These are phyloP conservation scores for Russula sp. DNA, from an alignment of 768 basidiomycete species.

Conservation along the genomic window DNA sequence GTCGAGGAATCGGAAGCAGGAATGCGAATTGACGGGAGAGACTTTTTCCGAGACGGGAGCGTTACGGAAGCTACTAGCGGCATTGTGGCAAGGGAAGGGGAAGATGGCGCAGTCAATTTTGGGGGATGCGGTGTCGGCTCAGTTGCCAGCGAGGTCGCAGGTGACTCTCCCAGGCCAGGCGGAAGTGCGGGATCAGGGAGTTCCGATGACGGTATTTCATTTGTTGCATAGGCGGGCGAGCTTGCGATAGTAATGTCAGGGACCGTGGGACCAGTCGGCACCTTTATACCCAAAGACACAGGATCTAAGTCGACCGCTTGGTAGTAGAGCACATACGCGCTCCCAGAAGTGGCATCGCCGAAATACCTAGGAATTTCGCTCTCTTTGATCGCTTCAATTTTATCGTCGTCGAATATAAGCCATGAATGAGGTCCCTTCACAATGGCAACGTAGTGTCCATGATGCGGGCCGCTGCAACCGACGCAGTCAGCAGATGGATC, in stretches of 20 bases:
- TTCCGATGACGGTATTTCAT: slow-evolving; percentile 12
- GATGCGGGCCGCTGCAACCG: slow-evolving; percentile 81
- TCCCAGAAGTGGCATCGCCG: slow-evolving; percentile 83
- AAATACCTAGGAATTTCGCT: slow-evolving; percentile 90
- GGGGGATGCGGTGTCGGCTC: slow-evolving; percentile 4
- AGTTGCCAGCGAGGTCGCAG: background rate
- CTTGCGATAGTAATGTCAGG: slow-evolving; percentile 27
- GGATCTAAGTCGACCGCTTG: slow-evolving; percentile 87
- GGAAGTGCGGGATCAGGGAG: slow-evolving; percentile 16
- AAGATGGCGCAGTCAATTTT: slow-evolving; percentile 31
- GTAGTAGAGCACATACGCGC: slow-evolving; percentile 96
- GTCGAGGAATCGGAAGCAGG: slow-evolving; percentile 22
- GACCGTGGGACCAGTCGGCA: slow-evolving; percentile 32
- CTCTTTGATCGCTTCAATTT: slow-evolving; percentile 84
- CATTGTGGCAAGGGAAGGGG: slow-evolving; percentile 29
- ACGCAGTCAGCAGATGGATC: slow-evolving; percentile 16
- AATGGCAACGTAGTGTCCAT: slow-evolving; percentile 96
- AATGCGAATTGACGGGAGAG: slow-evolving; percentile 24
- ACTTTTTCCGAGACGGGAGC: slow-evolving; percentile 26
- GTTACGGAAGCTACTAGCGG: slow-evolving; percentile 24
- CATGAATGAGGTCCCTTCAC: slow-evolving; percentile 80
- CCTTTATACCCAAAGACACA: slow-evolving; percentile 62
- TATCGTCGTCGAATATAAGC: slow-evolving; percentile 96
- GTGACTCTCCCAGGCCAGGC: slow-evolving; percentile 19
- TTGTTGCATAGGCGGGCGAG: background rate